Evolutionary conservation across 2,329 filamentous ascomycete species (phyloP).

Genomic region (Aspergillus pseudotamarii): DNA sequence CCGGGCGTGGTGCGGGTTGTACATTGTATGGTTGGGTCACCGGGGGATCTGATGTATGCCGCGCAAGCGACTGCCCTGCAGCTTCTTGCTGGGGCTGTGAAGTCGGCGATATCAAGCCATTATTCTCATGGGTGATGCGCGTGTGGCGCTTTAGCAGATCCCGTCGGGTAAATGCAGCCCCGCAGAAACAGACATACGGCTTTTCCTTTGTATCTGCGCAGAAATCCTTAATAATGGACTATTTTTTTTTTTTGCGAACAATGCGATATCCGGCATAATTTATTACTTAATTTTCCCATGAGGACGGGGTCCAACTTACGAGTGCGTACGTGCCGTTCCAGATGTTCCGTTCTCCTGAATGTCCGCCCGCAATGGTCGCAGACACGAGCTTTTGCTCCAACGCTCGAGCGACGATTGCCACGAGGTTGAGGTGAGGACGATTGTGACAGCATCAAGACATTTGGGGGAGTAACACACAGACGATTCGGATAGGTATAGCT

Average conservation of each 20-base stretch:
- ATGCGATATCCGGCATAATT: not conserved
- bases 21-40: slow-evolving; percentile 21
- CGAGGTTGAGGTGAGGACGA: slow-evolving; percentile 27
- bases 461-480: slow-evolving; percentile 15
- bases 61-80: slow-evolving; percentile 18
- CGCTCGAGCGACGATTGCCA: slow-evolving; percentile 28
- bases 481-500: slow-evolving; percentile 8
- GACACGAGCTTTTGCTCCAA: slow-evolving; percentile 33
- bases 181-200: slow-evolving; percentile 40
- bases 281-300: not conserved
- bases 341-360: slow-evolving; percentile 39
- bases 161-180: slow-evolving; percentile 38
- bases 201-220: slow-evolving; percentile 39
- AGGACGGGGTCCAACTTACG: slow-evolving; percentile 27
- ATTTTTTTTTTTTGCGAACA: not conserved
- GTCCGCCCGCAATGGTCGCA: slow-evolving; percentile 38
- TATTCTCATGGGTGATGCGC: slow-evolving; percentile 36
- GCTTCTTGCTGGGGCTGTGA: slow-evolving; percentile 28
- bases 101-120: slow-evolving; percentile 31
- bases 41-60: slow-evolving; percentile 18
- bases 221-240: slow-evolving; percentile 13
- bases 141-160: slow-evolving; percentile 39
- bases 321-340: slow-evolving; percentile 40
- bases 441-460: slow-evolving; percentile 37
- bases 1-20: slow-evolving; percentile 20